Conservation (phyloP, 169 alveolate species). For the Eimeria praecox region DNA sequence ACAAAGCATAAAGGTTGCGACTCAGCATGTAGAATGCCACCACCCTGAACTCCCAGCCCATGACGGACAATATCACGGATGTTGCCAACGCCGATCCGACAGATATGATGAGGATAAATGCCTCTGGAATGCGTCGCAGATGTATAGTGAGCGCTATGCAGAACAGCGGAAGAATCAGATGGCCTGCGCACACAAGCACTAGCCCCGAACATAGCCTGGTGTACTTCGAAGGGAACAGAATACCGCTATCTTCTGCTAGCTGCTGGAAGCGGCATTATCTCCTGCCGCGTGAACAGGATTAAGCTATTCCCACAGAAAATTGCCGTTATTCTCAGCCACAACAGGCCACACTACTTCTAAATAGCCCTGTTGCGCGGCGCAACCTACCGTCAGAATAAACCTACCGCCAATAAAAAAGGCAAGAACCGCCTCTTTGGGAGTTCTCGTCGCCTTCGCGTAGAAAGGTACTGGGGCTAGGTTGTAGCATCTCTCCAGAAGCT, state of each 20-base stretch:
- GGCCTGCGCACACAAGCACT: background rate
- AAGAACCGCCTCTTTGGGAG: background rate
- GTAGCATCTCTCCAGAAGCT: conserved; percentile 24
- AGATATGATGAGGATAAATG: background rate
- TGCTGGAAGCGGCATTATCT: background rate
- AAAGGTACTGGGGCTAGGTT: background rate
- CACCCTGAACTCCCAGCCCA: conserved; percentile 18
- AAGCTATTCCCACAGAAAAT: too few relatives aligned
- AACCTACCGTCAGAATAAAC: background rate
- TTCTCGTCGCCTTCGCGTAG: background rate
- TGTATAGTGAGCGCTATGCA: conserved; percentile 15
- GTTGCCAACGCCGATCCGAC: background rate
- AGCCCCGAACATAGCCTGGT: background rate
- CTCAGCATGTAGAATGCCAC: background rate
- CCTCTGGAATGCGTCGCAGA: conserved; percentile 49
- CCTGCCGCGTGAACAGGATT: too few relatives aligned
- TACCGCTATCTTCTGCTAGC: background rate
- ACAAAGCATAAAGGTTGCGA: background rate
- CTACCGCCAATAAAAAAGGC: conserved; percentile 28
- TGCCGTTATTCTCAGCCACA: background rate
- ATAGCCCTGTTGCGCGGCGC: background rate
- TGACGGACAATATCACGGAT: background rate
- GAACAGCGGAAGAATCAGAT: conserved; percentile 17
- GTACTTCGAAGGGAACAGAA: background rate
- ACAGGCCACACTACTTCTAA: background rate